Evolutionary conservation across 441 rosid species (phyloP).

Genomic region (Populus trichocarpa): DNA sequence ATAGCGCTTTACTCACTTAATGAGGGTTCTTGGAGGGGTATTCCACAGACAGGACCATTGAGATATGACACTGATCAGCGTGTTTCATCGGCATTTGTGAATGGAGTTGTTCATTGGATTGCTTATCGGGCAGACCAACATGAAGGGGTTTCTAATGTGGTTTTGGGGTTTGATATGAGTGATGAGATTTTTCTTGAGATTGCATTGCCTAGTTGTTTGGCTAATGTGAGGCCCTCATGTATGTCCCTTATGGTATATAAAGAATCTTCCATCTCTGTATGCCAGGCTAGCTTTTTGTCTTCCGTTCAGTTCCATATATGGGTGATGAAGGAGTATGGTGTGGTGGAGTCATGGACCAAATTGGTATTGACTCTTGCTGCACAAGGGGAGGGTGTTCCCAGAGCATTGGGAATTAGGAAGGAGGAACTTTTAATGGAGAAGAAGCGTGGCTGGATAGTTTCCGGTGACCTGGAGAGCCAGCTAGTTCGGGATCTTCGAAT

Average conservation of each 20-base stretch:
- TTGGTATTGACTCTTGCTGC: not conserved
- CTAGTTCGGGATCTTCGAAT: not conserved
- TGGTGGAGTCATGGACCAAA: constrained; percentile 15
- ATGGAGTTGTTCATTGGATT: constrained; percentile 21
- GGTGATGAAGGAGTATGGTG: constrained; percentile 21
- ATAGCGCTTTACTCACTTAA: constrained; percentile 13
- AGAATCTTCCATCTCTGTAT: constrained; percentile 12
- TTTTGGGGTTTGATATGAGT: constrained; percentile 17
- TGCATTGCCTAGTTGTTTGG: constrained; percentile 14
- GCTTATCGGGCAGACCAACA: not conserved
- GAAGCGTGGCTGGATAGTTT: not conserved
- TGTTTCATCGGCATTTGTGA: constrained; percentile 4
- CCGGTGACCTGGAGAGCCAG: not conserved
- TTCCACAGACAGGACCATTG: not conserved
- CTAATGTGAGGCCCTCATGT: not conserved
- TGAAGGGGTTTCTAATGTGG: not conserved
- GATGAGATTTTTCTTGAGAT: constrained; percentile 20
- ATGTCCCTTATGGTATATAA: constrained; percentile 6
- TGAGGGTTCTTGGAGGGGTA: constrained; percentile 11
- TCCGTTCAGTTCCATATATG: not conserved
- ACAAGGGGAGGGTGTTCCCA: not conserved
- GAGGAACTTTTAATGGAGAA: not conserved
- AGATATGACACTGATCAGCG: not conserved
- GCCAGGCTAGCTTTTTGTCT: not conserved
- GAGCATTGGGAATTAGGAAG: constrained; percentile 12